Evolutionary conservation across 495 filamentous ascomycete genomes (phyloP), one percentile per base, ranked within the genome.

Genomic region (Aspergillus baeticus): DNA sequence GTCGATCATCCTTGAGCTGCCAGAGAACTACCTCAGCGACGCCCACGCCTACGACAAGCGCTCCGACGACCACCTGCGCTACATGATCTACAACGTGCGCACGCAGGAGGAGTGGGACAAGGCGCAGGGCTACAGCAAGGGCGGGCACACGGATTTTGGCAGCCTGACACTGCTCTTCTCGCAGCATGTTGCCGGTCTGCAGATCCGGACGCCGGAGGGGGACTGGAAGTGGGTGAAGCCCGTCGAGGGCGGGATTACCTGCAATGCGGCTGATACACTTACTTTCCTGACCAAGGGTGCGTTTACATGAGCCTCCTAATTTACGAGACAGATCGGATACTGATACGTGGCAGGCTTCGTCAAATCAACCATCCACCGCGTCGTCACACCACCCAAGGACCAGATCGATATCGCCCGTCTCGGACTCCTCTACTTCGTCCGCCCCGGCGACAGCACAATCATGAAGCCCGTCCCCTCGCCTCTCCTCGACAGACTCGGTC

Each of bases 121-220:
- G 11, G 69, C 62, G 15, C 69, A 76, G 31, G 72, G 68, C 41
- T 69, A 74, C 20, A 77, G 71, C 47, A 67, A 65, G 7, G 68
- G 72, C n/a, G 81, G 78, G 1, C 81, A 83, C 58, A 83, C 78
- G 10, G 81, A 84, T 62, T 82, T 80, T 52, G 77, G 77, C 22
- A 77, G 69, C 23, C 46, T 83, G 26, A 83, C 80, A 0, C 61
- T 84, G n/a, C 66, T 83, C 0, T 83, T 81, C 68, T 70, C 76
- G 26, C 81, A 84, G 54, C 75, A 77, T 26, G 63, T 83, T 38
- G 81, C 80, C 8, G 81, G 73, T 0, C 56, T 84, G 54, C 80
- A 84, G 65, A 70, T 81, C 41, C 65, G 65, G 17, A 76, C 75
- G 21, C 63, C 69, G 6, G 74, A 71, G 34, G 73, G 73, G 8